phyloP scores from a whole-genome alignment of 768 basidiomycete genomes.

The Chalciporus pseudorubinellus region DNA sequence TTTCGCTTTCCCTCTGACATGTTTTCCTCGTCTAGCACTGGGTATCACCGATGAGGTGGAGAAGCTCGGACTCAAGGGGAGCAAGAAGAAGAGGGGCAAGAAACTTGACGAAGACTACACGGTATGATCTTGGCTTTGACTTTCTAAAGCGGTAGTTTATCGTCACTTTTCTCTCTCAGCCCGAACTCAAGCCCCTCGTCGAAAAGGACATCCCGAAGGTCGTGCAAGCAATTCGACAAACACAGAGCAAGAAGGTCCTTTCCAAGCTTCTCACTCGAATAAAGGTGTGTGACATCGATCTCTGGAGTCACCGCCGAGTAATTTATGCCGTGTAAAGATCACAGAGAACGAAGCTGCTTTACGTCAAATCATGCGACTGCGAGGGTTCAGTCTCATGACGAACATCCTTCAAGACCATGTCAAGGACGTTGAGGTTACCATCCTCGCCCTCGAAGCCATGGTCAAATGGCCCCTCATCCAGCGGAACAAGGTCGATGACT shows the following conservation, averaged over 20 bases:
- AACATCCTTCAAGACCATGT: conserved; percentile 78
- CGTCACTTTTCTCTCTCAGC: conserved; percentile 42
- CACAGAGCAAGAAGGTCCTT: conserved; percentile 77
- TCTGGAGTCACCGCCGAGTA: background rate
- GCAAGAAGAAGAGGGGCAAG: conserved; percentile 84
- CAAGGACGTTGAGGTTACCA: conserved; percentile 67
- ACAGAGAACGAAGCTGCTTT: conserved; percentile 79
- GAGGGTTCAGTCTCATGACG: conserved; percentile 91
- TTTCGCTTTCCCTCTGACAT: background rate
- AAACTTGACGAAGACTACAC: conserved; percentile 94
- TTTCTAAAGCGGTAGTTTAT: conserved; percentile 1
- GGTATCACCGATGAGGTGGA: conserved; percentile 94
- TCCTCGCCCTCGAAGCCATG: conserved; percentile 68
- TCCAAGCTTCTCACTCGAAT: conserved; percentile 82
- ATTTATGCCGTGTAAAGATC: conserved; percentile 47
- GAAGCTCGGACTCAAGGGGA: conserved; percentile 77
- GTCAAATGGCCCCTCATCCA: conserved; percentile 76
- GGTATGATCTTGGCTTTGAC: conserved; percentile 40
- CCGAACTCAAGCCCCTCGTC: conserved; percentile 69
- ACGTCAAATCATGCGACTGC: conserved; percentile 84
- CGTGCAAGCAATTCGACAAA: conserved; percentile 87
- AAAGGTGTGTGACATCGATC: conserved; percentile 45
- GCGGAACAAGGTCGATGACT: conserved; percentile 90
- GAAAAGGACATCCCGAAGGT: conserved; percentile 88
- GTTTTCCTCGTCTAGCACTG: conserved; percentile 53